Evolutionary conservation across 225 moss, liverwort and hornwort genomes (phyloP), one percentile per base, ranked within the genome.

Genomic region (Sphagnum tenellum): DNA sequence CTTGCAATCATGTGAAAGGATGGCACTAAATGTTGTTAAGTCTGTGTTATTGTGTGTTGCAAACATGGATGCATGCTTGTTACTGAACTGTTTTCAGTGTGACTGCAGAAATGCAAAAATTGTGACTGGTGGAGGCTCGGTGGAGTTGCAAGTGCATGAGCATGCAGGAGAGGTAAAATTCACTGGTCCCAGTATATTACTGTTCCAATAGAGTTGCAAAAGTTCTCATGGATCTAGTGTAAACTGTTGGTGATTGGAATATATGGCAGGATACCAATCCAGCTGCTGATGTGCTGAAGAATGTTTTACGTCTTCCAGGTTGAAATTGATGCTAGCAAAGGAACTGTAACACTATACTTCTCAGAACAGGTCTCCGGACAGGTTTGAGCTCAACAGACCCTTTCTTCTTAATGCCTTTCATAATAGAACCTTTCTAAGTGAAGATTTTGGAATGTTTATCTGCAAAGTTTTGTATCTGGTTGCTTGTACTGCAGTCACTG

Each of bases 91-190:
- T 29, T 29, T 29, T 29, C 29, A 29, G 29, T 29, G 29, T 29
- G 29, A 12, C 57, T 61, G 8, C 88, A 88, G 88, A 44, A 85
- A 80, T 66, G 88, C 82, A 68, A 74, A 66, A 12, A 73, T 94
- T 49, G 73, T 80, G 64, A 86, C 94, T 56, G 69, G 63, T 4
- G 94, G 94, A 72, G 94, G 94, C 64, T 70, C 72, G 66, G 86
- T 94, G 48, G 86, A 86, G 62, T 64, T 94, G 62, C 94, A 94
- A 73, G 61, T 94, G 47, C 84, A 88, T 70, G 90, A 94, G 80
- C 89, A 94, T 67, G 94, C 94, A 52, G 80, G 86, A 79, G 84
- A 86, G 82, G 88, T 74, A 69, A 64, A 45, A 7, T 59, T 14
- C 11, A 14, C 9, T 47, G 12, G 8, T 2, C 29, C 29, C 29